Evolutionary conservation across 2,329 filamentous ascomycete species (phyloP), one percentile per base, ranked within the genome.

Genomic region (Aaosphaeria pasadenensis): DNA sequence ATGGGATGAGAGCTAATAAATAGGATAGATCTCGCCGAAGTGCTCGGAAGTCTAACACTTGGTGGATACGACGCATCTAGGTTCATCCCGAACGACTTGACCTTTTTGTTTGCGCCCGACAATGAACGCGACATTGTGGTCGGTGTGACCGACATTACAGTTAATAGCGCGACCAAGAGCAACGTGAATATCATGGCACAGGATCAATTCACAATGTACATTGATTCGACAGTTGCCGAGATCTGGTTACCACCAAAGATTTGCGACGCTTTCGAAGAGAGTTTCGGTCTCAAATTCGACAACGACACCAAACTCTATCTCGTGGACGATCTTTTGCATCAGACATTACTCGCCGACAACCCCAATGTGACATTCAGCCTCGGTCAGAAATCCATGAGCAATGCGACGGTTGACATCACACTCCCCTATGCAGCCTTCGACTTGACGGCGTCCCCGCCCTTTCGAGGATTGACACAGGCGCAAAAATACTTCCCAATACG

Each of bases 1-100:
- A 36, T 36, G 13, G 33, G 9, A 13, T 36, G 33, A n/a, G 40
- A 51, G 45, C 52, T 55, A 46, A 52, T 44, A 49, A 45, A 33
- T 30, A 7, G 5, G 17, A 5, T 32, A 72, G 69, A 59, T 30
- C 60, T 58, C 42, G 58, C 62, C 11, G 64, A 62, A 6, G 65
- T 72, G n/a, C 63, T 70, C 7, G 69, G 62, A 11, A 75, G 73
- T 30, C 67, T 90, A 41, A 87, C 84, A 0, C 71, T 91, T 7
- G 87, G 88, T 24, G 87, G 88, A 30, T 89, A 85, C 60, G 87
- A 90, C 62, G 66, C 75, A 9, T 77, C 80, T 39, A 79, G 85
- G 39, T 83, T 87, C 49, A 72, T 81, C 31, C 70, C 77, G 1
- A 87, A 89, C 62, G 72, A 83, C 46, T 74, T 77, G 9, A 74